Percentiles rank a stretch among this genome's conserved stretches.
phyloP scores from a whole-genome alignment of 257 asterid genomes.

The Plantago elongata region DNA sequence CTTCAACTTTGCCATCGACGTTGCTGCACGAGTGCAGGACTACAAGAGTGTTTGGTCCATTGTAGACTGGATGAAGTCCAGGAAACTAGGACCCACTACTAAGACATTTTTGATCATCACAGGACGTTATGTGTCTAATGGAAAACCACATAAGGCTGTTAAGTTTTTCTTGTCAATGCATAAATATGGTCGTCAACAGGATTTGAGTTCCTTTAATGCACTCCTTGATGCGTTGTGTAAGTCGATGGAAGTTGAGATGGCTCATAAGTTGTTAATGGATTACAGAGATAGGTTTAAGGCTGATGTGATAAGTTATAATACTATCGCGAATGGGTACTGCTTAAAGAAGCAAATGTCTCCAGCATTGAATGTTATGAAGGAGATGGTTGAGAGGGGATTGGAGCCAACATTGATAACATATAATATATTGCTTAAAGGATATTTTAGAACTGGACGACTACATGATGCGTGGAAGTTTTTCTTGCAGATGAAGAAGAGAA shows the following conservation, averaged over 20 bases:
- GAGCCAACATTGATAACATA: conserved; percentile 58
- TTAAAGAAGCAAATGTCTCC: conserved; percentile 62
- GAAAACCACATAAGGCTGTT: conserved; percentile 83
- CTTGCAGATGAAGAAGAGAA: conserved; percentile 82
- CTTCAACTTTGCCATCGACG: conserved; percentile 73
- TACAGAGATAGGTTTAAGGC: conserved; percentile 60
- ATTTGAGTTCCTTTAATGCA: conserved; percentile 65
- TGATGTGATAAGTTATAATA: conserved; percentile 67
- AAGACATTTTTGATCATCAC: conserved; percentile 75
- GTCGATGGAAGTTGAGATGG: conserved; percentile 71
- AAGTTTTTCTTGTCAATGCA: conserved; percentile 82
- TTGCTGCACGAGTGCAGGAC: conserved; percentile 72
- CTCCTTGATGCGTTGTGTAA: conserved; percentile 82
- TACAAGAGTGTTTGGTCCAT: conserved; percentile 66
- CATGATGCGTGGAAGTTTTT: conserved; percentile 83
- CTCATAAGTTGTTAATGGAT: conserved; percentile 48
- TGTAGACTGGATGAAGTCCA: conserved; percentile 50
- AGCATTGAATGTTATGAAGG: conserved; percentile 69
- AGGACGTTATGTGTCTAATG: conserved; percentile 75
- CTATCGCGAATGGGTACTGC: conserved; percentile 73
- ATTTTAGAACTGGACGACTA: conserved; percentile 60
- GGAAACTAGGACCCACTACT: conserved; percentile 63
- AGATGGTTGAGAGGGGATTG: conserved; percentile 78
- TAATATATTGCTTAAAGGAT: conserved; percentile 77
- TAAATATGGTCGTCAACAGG: conserved; percentile 81